Conservation (phyloP, 108 stramenopile genomes). For the Mediolabrus comicus region DNA sequence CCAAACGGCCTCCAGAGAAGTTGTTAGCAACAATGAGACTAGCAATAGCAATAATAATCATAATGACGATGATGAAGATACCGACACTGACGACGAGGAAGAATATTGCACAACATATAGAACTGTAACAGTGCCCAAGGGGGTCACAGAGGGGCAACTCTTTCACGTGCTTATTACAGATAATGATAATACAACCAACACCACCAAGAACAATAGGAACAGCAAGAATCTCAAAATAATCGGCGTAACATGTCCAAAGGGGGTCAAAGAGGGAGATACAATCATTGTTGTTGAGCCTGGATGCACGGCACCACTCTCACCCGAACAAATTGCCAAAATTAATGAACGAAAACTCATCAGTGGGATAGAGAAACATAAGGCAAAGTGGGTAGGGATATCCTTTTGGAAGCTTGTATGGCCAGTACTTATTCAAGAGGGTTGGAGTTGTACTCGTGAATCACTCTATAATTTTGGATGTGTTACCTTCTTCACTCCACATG, state of each 20-base stretch:
- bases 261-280: constrained; percentile 20
- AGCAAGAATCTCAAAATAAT: neutral
- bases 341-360: constrained; percentile 9
- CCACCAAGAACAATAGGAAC: neutral
- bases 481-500: constrained; percentile 7
- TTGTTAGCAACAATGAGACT: no score
- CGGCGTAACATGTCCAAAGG: constrained; percentile 30
- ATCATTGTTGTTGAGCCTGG: constrained; percentile 25
- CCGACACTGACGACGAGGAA: neutral
- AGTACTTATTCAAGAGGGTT: neutral
- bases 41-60: no score
- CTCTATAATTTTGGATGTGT: constrained; percentile 28
- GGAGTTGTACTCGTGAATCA: constrained; percentile 3
- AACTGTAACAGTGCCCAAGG: constrained; percentile 22
- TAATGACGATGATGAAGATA: neutral
- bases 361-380: neutral
- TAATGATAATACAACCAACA: no score
- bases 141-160: constrained; percentile 4
- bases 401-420: constrained; percentile 39
- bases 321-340: constrained; percentile 18
- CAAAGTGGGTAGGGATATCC: neutral
- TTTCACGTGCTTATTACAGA: constrained; percentile 21
- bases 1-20: no score
- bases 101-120: constrained; percentile 5
- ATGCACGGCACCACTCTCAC: constrained; percentile 3